A percentile compares a stretch with the other conserved stretches of the same genome.
These are phyloP conservation scores for Pterothamnion heteromorphum DNA, from an alignment of 31 red algal genomes.

Conservation along the genomic window DNA sequence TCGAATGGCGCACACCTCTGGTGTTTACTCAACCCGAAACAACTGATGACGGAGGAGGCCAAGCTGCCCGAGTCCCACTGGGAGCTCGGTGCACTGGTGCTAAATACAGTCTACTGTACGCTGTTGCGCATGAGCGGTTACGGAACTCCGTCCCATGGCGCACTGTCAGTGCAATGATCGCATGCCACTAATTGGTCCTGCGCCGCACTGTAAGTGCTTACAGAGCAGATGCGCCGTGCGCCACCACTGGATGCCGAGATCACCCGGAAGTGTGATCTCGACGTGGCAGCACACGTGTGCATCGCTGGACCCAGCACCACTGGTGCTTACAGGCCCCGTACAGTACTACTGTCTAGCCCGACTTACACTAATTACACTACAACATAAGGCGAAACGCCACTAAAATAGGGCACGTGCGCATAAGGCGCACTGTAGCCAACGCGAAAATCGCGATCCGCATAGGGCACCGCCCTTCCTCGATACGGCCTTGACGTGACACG, in stretches of 20 bases:
- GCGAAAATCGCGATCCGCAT: background rate
- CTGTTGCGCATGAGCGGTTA: background rate
- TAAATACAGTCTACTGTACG: slow-evolving; percentile 2
- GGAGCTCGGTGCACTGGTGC: background rate
- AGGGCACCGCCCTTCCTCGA: background rate
- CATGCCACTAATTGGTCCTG: background rate
- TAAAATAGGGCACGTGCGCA: background rate
- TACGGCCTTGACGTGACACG: background rate
- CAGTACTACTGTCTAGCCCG: background rate
- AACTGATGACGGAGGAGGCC: background rate
- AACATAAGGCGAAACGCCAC: background rate
- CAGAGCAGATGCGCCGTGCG: background rate
- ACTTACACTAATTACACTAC: background rate
- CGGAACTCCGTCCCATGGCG: background rate
- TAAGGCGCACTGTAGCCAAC: background rate
- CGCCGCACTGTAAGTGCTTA: background rate
- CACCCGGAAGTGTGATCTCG: background rate
- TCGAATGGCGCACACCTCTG: background rate
- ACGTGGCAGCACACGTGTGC: background rate
- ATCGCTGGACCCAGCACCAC: background rate
- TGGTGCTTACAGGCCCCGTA: background rate
- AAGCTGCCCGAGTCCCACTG: background rate
- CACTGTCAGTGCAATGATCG: background rate
- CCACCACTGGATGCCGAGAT: background rate
- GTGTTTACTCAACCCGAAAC: background rate